Evolutionary conservation across 2,329 filamentous ascomycete genomes (phyloP).

Genomic region (Sporothrix brunneoviolacea): DNA sequence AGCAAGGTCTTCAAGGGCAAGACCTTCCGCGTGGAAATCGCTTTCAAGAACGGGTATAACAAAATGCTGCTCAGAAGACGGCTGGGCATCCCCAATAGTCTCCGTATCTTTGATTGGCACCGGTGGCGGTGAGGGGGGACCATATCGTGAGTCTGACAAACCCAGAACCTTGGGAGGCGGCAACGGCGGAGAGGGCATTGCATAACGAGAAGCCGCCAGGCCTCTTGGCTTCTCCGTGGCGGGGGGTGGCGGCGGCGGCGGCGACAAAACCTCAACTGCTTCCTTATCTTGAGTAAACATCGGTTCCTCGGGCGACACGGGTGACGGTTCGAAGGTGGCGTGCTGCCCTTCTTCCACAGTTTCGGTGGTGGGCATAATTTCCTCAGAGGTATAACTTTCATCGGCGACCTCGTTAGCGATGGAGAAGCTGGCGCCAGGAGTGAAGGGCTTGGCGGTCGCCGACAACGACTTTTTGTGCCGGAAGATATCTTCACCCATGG

Average conservation of each 20-base stretch:
- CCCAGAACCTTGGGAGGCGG: conserved; percentile 37
- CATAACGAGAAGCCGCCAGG: conserved; percentile 43
- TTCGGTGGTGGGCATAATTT: conserved; percentile 13
- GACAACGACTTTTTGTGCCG: conserved; percentile 57
- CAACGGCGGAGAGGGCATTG: conserved; percentile 23
- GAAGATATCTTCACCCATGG: conserved; percentile 37
- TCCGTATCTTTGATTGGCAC: conserved; percentile 24
- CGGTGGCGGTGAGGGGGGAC: conserved; percentile 31
- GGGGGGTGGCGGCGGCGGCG: conserved; percentile 23
- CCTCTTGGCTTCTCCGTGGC: conserved; percentile 26
- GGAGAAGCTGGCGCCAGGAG: conserved; percentile 33
- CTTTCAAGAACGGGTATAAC: conserved; percentile 6
- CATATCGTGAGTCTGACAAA: conserved; percentile 39
- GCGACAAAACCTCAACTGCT: conserved; percentile 10
- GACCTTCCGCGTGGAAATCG: conserved; percentile 5
- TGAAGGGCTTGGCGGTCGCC: conserved; percentile 64
- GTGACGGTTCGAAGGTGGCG: conserved; percentile 1
- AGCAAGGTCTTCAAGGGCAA: conserved; percentile 12
- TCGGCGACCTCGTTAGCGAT: conserved; percentile 22
- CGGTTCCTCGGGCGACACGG: background rate
- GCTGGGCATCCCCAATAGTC: conserved; percentile 16
- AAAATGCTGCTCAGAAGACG: conserved; percentile 2
- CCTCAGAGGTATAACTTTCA: conserved; percentile 2
- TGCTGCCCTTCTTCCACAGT: conserved; percentile 17
- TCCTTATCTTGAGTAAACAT: too few species aligned